Conservation (phyloP, 2,329 filamentous ascomycete species). For the Aspergillus sp. region DNA sequence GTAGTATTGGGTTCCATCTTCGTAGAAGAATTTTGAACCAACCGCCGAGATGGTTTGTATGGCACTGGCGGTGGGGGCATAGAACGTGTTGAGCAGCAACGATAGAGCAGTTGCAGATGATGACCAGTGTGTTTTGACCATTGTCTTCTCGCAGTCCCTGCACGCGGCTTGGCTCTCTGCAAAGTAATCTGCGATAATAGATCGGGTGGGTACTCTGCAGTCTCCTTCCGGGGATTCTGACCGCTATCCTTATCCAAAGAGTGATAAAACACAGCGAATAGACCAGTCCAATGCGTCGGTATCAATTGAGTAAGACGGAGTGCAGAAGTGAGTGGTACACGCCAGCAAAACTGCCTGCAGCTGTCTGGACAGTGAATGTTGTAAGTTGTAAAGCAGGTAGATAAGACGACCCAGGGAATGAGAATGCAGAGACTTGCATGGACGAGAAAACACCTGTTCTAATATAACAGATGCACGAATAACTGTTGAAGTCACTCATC, state of each 20-base stretch:
- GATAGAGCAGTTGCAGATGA: neutral
- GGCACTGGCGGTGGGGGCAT: conserved; percentile 37
- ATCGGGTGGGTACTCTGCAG: neutral
- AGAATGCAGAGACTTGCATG: neutral
- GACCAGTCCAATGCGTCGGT: neutral
- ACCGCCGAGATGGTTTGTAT: conserved; percentile 61
- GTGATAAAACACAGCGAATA: neutral
- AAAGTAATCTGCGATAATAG: neutral
- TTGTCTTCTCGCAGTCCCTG: neutral
- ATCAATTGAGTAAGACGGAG: neutral
- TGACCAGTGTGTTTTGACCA: neutral
- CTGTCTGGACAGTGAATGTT: neutral
- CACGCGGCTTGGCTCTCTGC: neutral
- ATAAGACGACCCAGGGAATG: neutral
- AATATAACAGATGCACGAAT: neutral
- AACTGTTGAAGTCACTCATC: neutral
- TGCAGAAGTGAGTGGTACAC: neutral
- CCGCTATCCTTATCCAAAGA: neutral
- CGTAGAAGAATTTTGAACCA: conserved; percentile 83
- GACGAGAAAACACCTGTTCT: neutral
- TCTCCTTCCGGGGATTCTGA: neutral
- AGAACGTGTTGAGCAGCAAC: conserved; percentile 31
- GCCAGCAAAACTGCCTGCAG: neutral
- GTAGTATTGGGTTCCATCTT: conserved; percentile 78
- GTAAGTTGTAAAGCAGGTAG: neutral